Evolutionary conservation across 2,329 filamentous ascomycete genomes (phyloP).

Genomic region (Sporothrix luriei): DNA sequence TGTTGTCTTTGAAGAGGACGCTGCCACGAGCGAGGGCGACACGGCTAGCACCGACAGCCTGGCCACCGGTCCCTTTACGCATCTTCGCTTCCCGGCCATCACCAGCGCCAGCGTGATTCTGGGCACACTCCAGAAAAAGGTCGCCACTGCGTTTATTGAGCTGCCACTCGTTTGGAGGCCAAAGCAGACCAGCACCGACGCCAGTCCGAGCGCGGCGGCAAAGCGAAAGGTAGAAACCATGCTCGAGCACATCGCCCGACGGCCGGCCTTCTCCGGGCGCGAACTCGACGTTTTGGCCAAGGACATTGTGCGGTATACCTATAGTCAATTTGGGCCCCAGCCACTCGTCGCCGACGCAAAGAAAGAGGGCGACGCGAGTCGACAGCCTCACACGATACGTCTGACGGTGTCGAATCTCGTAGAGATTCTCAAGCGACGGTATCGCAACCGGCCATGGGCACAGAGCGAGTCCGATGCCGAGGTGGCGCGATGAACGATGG

Average conservation of each 20-base stretch:
- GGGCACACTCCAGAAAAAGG: background rate
- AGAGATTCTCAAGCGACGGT: background rate
- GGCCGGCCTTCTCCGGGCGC: background rate
- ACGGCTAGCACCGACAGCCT: background rate
- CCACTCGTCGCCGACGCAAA: background rate
- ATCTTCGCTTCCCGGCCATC: background rate
- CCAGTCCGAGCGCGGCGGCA: background rate
- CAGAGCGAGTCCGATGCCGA: background rate
- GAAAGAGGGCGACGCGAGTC: background rate
- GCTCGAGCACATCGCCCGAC: background rate
- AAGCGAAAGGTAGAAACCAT: background rate
- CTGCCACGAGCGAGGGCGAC: background rate
- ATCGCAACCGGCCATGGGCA: background rate
- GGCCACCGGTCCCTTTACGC: background rate
- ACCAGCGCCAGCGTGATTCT: background rate
- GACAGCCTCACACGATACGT: background rate
- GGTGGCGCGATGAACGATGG: too few species aligned
- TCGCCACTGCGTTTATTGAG: background rate
- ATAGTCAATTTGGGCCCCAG: background rate
- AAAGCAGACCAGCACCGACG: background rate
- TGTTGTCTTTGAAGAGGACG: conserved; percentile 15
- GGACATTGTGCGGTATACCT: background rate
- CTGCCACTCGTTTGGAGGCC: too few species aligned
- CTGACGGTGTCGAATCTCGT: background rate
- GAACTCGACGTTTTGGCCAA: background rate